A percentile compares a stretch with the other conserved stretches of the same genome.
phyloP scores from a whole-genome alignment of 2,329 filamentous ascomycete species.

The Cordyceps militaris region DNA sequence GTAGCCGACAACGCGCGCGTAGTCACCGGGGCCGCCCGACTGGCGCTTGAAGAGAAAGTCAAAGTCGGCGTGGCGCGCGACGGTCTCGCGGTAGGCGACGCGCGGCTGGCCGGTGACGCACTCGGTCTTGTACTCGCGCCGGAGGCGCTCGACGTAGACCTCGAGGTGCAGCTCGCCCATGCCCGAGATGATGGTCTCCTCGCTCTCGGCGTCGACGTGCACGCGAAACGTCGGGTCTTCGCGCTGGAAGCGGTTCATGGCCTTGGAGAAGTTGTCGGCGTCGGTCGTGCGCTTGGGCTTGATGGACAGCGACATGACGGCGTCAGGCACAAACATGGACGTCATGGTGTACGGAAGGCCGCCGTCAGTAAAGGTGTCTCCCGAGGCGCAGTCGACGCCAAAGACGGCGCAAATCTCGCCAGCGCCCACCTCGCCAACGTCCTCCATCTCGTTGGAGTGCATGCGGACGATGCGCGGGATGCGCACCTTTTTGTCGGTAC shows the following conservation, averaged over 20 bases:
- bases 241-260: constrained; percentile 96
- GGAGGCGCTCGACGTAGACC: constrained; percentile 95
- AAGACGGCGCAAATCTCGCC: constrained; percentile 99
- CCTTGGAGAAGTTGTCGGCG: constrained; percentile 91
- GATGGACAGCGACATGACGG: constrained; percentile 96
- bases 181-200: constrained; percentile 95
- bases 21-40: constrained; percentile 91
- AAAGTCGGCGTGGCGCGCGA: constrained; percentile 72
- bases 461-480: constrained; percentile 96
- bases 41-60: constrained; percentile 95
- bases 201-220: constrained; percentile 81
- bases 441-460: constrained; percentile 99
- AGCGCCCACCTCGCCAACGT: constrained; percentile 83
- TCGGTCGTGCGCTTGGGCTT: constrained; percentile 92
- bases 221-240: constrained; percentile 98
- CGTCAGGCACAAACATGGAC: constrained; percentile 96
- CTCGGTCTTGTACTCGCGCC: constrained; percentile 93
- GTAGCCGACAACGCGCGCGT: constrained; percentile 82
- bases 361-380: constrained; percentile 96
- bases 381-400: constrained; percentile 93
- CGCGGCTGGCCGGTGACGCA: constrained; percentile 94
- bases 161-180: constrained; percentile 98
- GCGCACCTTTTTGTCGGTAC: constrained; percentile 92
- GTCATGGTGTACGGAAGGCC: constrained; percentile 90
- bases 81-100: constrained; percentile 94